phyloP scores from a whole-genome alignment of 768 basidiomycete genomes.

The Termitomyces sp. region DNA sequence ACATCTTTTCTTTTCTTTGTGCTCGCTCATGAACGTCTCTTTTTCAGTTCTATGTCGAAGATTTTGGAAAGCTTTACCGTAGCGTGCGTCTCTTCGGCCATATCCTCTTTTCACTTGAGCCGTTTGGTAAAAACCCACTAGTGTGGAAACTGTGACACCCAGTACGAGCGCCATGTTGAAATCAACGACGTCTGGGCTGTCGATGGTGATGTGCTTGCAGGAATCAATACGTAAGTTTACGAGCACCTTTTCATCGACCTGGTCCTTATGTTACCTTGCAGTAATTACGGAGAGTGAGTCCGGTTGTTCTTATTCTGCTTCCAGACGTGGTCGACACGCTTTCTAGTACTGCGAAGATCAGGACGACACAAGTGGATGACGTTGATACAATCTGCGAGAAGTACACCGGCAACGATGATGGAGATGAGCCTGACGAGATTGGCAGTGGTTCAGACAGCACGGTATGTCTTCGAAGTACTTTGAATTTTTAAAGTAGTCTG shows the following conservation, averaged over 20 bases:
- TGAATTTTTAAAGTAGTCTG: background rate
- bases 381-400: slow-evolving; percentile 27
- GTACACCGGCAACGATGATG: slow-evolving; percentile 24
- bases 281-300: slow-evolving; percentile 32
- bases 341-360: slow-evolving; percentile 24
- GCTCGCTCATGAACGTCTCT: background rate
- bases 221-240: slow-evolving; percentile 26
- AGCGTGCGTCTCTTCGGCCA: slow-evolving; percentile 16
- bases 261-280: slow-evolving; percentile 1
- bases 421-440: slow-evolving; percentile 22
- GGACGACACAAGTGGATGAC: slow-evolving; percentile 22
- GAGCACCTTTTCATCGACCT: background rate
- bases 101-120: background rate
- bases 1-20: background rate
- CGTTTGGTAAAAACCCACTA: background rate
- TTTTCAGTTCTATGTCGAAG: slow-evolving; percentile 33
- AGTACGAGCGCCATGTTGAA: slow-evolving; percentile 21
- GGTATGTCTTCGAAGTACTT: slow-evolving; percentile 11
- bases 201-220: slow-evolving; percentile 21
- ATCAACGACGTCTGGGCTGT: slow-evolving; percentile 30
- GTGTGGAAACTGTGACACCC: slow-evolving; percentile 28
- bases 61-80: slow-evolving; percentile 34
- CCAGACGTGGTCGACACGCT: background rate
- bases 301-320: background rate
- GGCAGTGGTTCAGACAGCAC: slow-evolving; percentile 27